A percentile compares a stretch with the other conserved stretches of the same genome.
Evolutionary conservation across 768 basidiomycete genomes (phyloP).

Genomic region (Suillus brevipes): DNA sequence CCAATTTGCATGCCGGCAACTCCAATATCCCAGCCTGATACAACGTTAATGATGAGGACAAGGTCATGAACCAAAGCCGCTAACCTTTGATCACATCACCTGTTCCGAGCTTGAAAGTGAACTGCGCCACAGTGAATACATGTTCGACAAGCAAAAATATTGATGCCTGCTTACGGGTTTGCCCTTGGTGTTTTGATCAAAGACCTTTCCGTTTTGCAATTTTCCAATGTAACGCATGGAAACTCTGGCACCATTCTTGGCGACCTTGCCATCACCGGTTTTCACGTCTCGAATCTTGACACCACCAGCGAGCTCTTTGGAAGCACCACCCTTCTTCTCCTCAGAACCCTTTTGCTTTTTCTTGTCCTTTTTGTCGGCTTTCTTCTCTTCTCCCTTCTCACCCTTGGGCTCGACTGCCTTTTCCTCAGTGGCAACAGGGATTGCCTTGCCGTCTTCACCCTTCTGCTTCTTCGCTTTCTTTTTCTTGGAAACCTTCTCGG

Average conservation of each 20-base stretch:
- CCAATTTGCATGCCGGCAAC: slow-evolving; percentile 89
- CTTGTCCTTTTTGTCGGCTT: slow-evolving; percentile 35
- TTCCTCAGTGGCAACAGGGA: slow-evolving; percentile 26
- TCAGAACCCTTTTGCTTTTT: slow-evolving; percentile 30
- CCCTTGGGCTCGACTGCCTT: slow-evolving; percentile 29
- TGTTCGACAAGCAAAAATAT: not conserved
- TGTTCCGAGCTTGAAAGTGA: slow-evolving; percentile 76
- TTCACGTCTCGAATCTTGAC: slow-evolving; percentile 77
- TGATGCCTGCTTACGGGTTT: slow-evolving; percentile 63
- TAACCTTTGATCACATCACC: slow-evolving; percentile 92
- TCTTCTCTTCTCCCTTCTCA: slow-evolving; percentile 34
- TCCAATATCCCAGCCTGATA: slow-evolving; percentile 85
- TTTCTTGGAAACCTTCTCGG: slow-evolving; percentile 48
- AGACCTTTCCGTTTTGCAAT: slow-evolving; percentile 69
- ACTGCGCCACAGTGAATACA: slow-evolving; percentile 38
- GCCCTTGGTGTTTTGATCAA: slow-evolving; percentile 82
- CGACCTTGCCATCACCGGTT: slow-evolving; percentile 78
- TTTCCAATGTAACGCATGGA: slow-evolving; percentile 94
- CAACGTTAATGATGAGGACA: slow-evolving; percentile 9
- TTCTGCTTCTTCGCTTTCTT: slow-evolving; percentile 77
- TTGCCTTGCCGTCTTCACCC: slow-evolving; percentile 50
- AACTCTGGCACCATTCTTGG: slow-evolving; percentile 82
- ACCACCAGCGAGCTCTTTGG: slow-evolving; percentile 57
- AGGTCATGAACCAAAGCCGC: slow-evolving; percentile 11
- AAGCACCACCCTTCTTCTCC: slow-evolving; percentile 26